Percentiles rank a stretch among this genome's conserved stretches.
Conservation (phyloP, 805 yeast species). For the Metschnikowia cubensis region DNA sequence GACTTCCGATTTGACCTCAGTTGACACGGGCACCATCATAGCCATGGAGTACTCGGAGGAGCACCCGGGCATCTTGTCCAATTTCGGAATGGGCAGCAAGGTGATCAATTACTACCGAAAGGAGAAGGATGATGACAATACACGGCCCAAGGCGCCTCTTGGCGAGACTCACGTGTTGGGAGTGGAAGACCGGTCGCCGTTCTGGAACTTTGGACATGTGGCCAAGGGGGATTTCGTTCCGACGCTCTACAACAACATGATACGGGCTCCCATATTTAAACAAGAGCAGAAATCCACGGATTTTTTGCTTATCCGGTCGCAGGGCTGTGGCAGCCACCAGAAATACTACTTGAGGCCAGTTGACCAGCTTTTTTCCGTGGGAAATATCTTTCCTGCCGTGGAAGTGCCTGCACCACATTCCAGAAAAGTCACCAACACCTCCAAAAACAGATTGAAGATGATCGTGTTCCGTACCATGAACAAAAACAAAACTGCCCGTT, state of each 20-base stretch:
- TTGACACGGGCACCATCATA: constrained; percentile 76
- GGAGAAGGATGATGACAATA: constrained; percentile 69
- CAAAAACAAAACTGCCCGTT: constrained; percentile 64
- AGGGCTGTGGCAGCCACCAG: constrained; percentile 73
- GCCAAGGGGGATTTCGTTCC: constrained; percentile 94
- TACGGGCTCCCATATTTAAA: constrained; percentile 87
- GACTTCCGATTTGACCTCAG: constrained; percentile 72
- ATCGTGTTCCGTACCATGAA: constrained; percentile 85
- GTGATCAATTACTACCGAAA: constrained; percentile 90
- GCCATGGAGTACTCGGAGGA: constrained; percentile 90
- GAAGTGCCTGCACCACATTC: constrained; percentile 98
- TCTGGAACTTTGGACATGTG: constrained; percentile 97
- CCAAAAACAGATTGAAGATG: constrained; percentile 89
- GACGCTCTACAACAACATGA: constrained; percentile 84
- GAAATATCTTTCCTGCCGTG: constrained; percentile 88
- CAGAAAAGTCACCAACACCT: constrained; percentile 88
- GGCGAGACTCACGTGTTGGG: constrained; percentile 97
- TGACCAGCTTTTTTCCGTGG: constrained; percentile 77
- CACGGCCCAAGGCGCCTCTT: constrained; percentile 80
- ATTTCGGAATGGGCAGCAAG: constrained; percentile 95
- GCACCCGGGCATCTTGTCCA: constrained; percentile 73
- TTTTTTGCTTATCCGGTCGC: constrained; percentile 72
- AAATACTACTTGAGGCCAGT: constrained; percentile 66
- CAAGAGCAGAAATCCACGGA: constrained; percentile 80
- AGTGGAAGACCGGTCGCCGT: constrained; percentile 94